phyloP scores from a whole-genome alignment of 352 stramenopile species.

The Phytopythium kandeliae region DNA sequence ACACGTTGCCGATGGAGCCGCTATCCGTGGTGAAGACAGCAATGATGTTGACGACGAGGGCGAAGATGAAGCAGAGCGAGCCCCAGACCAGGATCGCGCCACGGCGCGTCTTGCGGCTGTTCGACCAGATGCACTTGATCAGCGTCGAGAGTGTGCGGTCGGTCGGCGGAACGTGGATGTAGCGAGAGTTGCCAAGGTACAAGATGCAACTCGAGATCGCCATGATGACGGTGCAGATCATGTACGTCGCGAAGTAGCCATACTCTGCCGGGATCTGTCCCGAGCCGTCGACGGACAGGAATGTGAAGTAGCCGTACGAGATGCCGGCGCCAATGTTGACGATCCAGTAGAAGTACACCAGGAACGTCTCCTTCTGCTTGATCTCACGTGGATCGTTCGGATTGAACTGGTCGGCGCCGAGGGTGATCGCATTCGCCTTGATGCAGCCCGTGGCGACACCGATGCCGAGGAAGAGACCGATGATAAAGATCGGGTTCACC shows the following conservation, averaged over 20 bases:
- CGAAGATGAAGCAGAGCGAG: conserved; percentile 22
- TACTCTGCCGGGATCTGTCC: conserved; percentile 54
- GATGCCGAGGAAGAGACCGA: conserved; percentile 50
- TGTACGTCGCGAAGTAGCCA: conserved; percentile 73
- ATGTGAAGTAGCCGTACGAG: conserved; percentile 69
- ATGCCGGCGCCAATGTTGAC: conserved; percentile 68
- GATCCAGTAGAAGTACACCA: conserved; percentile 78
- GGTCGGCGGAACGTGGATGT: conserved; percentile 32
- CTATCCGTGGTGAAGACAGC: conserved; percentile 27
- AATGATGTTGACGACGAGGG: conserved; percentile 44
- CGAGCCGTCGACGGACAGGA: conserved; percentile 64
- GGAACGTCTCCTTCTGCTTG: conserved; percentile 57
- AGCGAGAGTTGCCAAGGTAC: conserved; percentile 30
- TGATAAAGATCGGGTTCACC: conserved; percentile 54
- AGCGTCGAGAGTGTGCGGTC: conserved; percentile 38
- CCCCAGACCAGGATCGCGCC: conserved; percentile 23
- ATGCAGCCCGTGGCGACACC: conserved; percentile 37
- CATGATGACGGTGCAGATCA: conserved; percentile 45
- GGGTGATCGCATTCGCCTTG: conserved; percentile 54
- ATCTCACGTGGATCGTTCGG: conserved; percentile 30
- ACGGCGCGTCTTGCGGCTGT: conserved; percentile 15
- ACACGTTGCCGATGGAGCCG: conserved; percentile 15
- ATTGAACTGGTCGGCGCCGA: conserved; percentile 53
- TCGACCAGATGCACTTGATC: conserved; percentile 19
- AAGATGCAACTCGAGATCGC: conserved; percentile 29